Evolutionary conservation across 108 stramenopile species (phyloP).

Genomic region (Fragilaria radians): DNA sequence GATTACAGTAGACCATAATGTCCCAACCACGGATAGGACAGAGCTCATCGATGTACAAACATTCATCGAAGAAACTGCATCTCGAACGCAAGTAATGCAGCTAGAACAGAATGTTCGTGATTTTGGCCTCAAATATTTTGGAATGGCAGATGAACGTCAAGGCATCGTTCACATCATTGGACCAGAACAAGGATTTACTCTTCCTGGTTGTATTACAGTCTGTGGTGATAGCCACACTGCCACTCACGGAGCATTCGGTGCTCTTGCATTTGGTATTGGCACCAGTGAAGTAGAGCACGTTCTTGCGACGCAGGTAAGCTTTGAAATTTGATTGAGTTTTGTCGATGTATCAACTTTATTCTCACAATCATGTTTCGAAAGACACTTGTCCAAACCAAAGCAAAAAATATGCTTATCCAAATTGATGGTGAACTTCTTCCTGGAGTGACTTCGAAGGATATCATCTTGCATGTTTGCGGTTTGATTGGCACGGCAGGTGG

Average conservation of each 20-base stretch:
- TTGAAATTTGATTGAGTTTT: conserved; percentile 4
- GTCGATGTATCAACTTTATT: background rate
- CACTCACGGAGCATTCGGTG: conserved; percentile 94
- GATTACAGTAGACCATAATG: conserved; percentile 93
- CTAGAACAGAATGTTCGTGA: conserved; percentile 78
- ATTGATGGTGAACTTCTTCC: conserved; percentile 75
- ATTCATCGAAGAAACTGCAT: conserved; percentile 81
- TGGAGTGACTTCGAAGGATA: conserved; percentile 91
- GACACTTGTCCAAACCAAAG: conserved; percentile 87
- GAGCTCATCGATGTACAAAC: conserved; percentile 46
- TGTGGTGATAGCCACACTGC: conserved; percentile 95
- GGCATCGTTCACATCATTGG: conserved; percentile 95
- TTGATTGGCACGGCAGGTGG: conserved; percentile 95
- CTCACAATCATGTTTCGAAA: conserved; percentile 10
- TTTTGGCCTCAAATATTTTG: conserved; percentile 91
- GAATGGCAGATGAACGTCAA: conserved; percentile 91
- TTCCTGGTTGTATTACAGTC: conserved; percentile 86
- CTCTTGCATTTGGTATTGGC: conserved; percentile 93
- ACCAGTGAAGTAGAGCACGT: conserved; percentile 96
- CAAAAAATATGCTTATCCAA: conserved; percentile 87
- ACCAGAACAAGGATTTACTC: conserved; percentile 93
- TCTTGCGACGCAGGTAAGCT: conserved; percentile 80
- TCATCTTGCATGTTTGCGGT: conserved; percentile 87
- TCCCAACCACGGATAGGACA: conserved; percentile 81
- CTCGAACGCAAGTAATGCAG: conserved; percentile 80